These are phyloP conservation scores for Lactifluus volemus DNA, from an alignment of 768 basidiomycete genomes.

Conservation along the genomic window DNA sequence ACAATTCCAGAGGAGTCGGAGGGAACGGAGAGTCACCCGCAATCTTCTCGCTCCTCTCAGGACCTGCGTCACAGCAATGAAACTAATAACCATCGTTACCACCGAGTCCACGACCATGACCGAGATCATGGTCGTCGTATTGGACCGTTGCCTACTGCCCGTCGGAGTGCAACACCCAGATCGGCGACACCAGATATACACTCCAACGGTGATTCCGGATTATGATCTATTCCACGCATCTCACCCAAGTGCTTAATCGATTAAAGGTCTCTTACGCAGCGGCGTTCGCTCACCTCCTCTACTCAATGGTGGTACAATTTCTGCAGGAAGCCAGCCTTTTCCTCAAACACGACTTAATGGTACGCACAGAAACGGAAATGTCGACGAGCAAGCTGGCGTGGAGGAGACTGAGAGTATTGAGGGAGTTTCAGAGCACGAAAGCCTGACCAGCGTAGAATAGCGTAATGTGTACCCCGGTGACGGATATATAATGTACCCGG, in stretches of 20 bases:
- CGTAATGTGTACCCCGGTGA: too few species aligned
- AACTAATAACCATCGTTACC: constrained; percentile 1
- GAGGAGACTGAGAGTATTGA: constrained; percentile 12
- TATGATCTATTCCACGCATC: constrained; percentile 8
- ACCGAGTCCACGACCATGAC: constrained; percentile 9
- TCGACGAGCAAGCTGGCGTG: background rate
- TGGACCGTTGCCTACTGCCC: background rate
- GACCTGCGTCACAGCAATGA: background rate
- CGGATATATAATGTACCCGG: background rate
- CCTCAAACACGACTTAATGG: background rate
- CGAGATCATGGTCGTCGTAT: constrained; percentile 10
- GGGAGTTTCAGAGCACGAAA: constrained; percentile 14
- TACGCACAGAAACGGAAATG: background rate
- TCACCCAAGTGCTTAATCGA: constrained; percentile 13
- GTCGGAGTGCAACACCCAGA: background rate
- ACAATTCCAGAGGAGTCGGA: constrained; percentile 19
- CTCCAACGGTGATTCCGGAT: constrained; percentile 20
- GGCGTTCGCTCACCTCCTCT: constrained; percentile 7
- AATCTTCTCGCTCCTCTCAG: constrained; percentile 17
- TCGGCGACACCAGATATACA: constrained; percentile 5
- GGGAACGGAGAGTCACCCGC: constrained; percentile 1
- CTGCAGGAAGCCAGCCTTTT: background rate
- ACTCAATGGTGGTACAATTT: background rate
- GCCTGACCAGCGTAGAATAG: constrained; percentile 20
- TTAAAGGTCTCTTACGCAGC: constrained; percentile 15